These are phyloP conservation scores for Sporothrix curviconia DNA, from an alignment of 2,329 filamentous ascomycete genomes.

Conservation along the genomic window DNA sequence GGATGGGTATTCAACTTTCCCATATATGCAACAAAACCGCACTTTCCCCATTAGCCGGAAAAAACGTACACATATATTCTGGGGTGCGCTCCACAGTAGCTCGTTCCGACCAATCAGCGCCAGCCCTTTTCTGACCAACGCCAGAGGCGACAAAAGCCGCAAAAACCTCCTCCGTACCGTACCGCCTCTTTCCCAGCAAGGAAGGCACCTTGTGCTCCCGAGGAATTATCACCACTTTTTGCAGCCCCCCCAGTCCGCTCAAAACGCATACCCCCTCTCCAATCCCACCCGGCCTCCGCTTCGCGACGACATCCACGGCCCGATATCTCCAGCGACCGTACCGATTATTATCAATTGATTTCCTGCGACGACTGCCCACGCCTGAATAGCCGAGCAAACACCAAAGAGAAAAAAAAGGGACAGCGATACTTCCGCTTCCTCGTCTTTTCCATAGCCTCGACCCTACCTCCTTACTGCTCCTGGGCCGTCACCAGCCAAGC, in stretches of 20 bases:
- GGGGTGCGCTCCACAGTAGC: slow-evolving; percentile 9
- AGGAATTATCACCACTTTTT: slow-evolving; percentile 20
- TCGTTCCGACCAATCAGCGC: slow-evolving; percentile 14
- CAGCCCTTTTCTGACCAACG: slow-evolving; percentile 19
- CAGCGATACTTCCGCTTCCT: too few species aligned
- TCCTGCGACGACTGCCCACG: not conserved
- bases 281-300: not conserved
- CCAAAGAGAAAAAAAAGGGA: not conserved
- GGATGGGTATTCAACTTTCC: slow-evolving; percentile 17
- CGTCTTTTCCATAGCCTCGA: not conserved
- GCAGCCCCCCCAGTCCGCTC: slow-evolving; percentile 1
- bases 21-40: slow-evolving; percentile 22
- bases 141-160: slow-evolving; percentile 20
- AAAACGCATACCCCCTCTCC: not conserved
- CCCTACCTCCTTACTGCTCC: not conserved
- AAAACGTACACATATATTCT: not conserved
- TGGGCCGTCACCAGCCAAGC: slow-evolving; percentile 2
- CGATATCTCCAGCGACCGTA: not conserved
- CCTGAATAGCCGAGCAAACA: not conserved
- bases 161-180: slow-evolving; percentile 14
- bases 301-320: not conserved
- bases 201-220: slow-evolving; percentile 14
- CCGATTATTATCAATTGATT: not conserved
- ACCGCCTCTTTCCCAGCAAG: not conserved
- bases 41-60: not conserved